Percentiles rank a stretch among this genome's conserved stretches.
phyloP scores from a whole-genome alignment of 169 alveolate species.

The Plasmodium sp. region DNA sequence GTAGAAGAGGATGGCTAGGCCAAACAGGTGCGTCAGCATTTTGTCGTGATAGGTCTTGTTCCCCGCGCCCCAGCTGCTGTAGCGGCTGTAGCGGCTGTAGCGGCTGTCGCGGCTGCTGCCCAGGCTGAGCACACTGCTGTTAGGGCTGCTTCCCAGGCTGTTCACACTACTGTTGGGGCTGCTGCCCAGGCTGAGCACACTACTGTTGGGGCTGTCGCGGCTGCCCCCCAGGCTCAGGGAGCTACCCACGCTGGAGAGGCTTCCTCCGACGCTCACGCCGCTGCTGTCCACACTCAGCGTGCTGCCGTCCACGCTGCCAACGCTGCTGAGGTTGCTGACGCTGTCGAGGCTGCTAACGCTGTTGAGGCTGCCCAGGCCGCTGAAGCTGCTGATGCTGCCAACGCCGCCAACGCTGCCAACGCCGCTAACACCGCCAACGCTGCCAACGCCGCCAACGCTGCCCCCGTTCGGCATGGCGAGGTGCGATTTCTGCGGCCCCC shows the following conservation, averaged over 20 bases:
- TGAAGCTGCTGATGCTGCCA: neutral
- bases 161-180: too few species aligned
- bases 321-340: neutral
- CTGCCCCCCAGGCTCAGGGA: too few species aligned
- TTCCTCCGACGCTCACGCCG: too few species aligned
- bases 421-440: neutral
- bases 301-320: neutral
- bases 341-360: neutral
- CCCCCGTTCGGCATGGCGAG: neutral
- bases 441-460: neutral
- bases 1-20: slow-evolving; percentile 5
- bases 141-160: too few species aligned
- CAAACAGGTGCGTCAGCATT: neutral
- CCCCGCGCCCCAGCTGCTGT: neutral
- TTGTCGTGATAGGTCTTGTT: neutral
- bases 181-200: neutral
- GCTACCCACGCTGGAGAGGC: too few species aligned
- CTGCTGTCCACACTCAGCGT: too few species aligned
- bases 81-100: too few species aligned
- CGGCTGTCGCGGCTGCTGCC: too few species aligned
- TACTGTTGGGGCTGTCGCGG: neutral
- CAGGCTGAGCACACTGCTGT: too few species aligned
- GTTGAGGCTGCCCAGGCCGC: neutral
- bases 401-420: neutral
- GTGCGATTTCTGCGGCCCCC: neutral